Percentiles rank a stretch among this genome's conserved stretches.
phyloP scores from a whole-genome alignment of 257 asterid genomes.

The Solanum pennellii region DNA sequence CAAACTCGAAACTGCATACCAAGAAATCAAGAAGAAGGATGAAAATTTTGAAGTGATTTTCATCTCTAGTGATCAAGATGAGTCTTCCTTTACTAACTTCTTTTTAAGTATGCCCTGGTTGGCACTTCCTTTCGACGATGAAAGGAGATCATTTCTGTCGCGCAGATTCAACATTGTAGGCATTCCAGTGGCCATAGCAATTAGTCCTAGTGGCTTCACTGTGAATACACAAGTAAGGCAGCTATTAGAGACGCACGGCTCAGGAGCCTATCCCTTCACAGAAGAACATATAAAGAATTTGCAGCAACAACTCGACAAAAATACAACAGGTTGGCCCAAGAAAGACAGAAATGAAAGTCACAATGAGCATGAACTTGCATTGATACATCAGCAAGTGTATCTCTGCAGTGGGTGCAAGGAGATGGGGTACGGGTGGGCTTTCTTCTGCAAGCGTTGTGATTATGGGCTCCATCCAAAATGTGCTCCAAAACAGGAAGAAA shows the following conservation, averaged over 20 bases:
- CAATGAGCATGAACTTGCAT: conserved; percentile 10
- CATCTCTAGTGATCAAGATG: conserved; percentile 26
- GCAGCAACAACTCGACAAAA: conserved; percentile 3
- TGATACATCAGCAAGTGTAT: conserved; percentile 8
- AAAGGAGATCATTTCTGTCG: conserved; percentile 3
- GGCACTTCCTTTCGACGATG: conserved; percentile 19
- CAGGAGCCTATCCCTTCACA: conserved; percentile 18
- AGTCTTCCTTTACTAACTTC: conserved; percentile 11
- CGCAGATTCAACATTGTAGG: conserved; percentile 20
- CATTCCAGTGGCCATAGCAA: conserved; percentile 23
- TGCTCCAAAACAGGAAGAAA: conserved; percentile 10
- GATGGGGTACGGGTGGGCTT: conserved; percentile 25
- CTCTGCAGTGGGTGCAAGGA: conserved; percentile 18
- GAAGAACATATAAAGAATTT: conserved; percentile 5
- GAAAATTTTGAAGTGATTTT: conserved; percentile 12
- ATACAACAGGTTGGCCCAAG: conserved; percentile 19
- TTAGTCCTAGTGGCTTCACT: conserved; percentile 13
- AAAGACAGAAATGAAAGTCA: conserved; percentile 14
- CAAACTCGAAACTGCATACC: conserved; percentile 7
- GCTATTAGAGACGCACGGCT: conserved; percentile 13
- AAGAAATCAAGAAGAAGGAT: conserved; percentile 18
- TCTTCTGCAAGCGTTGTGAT: conserved; percentile 8
- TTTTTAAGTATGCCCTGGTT: conserved; percentile 27
- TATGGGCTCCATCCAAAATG: conserved; percentile 31
- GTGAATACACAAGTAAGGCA: conserved; percentile 16